These are phyloP conservation scores for Chlorella sp. DNA, from an alignment of 139 green algal genomes.

Conservation along the genomic window DNA sequence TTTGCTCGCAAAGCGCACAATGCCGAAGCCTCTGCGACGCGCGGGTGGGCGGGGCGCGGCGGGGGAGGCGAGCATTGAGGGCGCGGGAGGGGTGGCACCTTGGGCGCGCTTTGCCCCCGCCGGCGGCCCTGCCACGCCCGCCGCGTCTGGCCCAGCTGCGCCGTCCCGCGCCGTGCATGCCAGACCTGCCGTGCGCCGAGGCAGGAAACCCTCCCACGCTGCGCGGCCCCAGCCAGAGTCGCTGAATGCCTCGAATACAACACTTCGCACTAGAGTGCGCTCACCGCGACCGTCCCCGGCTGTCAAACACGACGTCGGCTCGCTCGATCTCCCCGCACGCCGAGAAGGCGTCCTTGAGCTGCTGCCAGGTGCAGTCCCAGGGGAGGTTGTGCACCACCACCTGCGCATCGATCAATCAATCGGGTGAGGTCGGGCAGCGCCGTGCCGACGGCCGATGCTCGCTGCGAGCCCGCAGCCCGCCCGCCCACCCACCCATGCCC, in stretches of 20 bases:
- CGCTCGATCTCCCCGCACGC: conserved; percentile 65
- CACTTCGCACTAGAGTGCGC: neutral
- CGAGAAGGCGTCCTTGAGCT: conserved; percentile 83
- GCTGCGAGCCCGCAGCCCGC: too few species aligned
- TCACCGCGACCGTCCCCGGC: conserved; percentile 69
- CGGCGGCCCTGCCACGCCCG: too few species aligned
- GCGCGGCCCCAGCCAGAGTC: too few species aligned
- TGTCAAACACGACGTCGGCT: conserved; percentile 85
- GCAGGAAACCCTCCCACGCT: too few species aligned
- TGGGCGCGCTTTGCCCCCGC: too few species aligned
- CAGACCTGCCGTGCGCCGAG: too few species aligned
- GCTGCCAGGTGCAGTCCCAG: conserved; percentile 87
- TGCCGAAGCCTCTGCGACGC: conserved; percentile 84
- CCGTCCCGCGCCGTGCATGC: too few species aligned
- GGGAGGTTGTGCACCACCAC: conserved; percentile 93
- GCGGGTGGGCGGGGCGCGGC: neutral
- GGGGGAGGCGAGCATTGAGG: neutral
- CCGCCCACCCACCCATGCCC: neutral
- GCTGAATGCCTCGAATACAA: too few species aligned
- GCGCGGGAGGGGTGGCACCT: neutral
- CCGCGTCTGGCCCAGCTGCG: too few species aligned
- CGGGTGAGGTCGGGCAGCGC: too few species aligned
- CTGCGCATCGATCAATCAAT: too few species aligned
- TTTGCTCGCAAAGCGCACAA: conserved; percentile 69
- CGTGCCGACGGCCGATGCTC: too few species aligned